Conservation (phyloP, 306 rosid genomes). For the Calophaca sinica region DNA sequence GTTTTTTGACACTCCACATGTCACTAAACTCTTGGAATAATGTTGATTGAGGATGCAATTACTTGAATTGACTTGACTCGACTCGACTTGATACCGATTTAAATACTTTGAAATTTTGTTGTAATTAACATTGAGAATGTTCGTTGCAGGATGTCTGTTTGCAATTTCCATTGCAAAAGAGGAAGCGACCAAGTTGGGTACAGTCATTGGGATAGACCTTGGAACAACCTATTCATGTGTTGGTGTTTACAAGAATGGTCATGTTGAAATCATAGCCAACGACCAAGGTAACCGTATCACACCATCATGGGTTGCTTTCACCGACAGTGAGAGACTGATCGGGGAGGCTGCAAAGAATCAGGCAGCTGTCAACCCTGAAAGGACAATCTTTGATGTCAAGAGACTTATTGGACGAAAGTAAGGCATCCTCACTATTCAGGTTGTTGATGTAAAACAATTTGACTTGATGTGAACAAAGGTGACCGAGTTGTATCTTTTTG, state of each 20-base stretch:
- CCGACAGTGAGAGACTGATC: slow-evolving; percentile 85
- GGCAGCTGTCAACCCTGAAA: slow-evolving; percentile 94
- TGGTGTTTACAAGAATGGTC: slow-evolving; percentile 97
- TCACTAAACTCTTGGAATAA: no score
- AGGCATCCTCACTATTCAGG: slow-evolving; percentile 19
- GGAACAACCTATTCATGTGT: slow-evolving; percentile 99
- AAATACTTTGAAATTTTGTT: neutral
- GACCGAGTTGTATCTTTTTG: neutral
- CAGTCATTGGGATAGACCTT: slow-evolving; percentile 95
- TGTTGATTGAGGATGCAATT: no score
- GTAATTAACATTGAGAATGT: slow-evolving; percentile 36
- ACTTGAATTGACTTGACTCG: no score
- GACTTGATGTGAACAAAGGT: slow-evolving; percentile 18
- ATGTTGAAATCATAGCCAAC: slow-evolving; percentile 98
- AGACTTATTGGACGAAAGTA: slow-evolving; percentile 98
- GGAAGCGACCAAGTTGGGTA: slow-evolving; percentile 89
- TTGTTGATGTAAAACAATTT: neutral
- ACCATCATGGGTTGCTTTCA: slow-evolving; percentile 97
- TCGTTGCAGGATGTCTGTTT: slow-evolving; percentile 68
- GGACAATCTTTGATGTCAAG: slow-evolving; percentile 97
- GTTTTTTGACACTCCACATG: no score
- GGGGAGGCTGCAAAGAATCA: slow-evolving; percentile 99
- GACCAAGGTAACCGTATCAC: slow-evolving; percentile 99
- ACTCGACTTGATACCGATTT: no score
- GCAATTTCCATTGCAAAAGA: slow-evolving; percentile 89